Evolutionary conservation across 768 basidiomycete species (phyloP).

Genomic region (Trametopsis cervina): DNA sequence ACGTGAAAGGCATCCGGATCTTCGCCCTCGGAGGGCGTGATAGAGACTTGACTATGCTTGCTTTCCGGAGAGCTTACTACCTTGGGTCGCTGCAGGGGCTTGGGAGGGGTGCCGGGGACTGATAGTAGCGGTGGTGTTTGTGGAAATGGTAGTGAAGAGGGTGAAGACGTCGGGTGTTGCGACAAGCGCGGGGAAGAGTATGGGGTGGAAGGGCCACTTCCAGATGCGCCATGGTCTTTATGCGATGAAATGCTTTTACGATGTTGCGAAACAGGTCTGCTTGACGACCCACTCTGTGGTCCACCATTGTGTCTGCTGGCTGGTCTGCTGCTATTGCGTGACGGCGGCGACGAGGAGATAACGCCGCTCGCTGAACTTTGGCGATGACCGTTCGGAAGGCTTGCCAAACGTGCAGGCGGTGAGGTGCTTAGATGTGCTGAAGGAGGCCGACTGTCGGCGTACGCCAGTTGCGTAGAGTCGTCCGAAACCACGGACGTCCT

Average conservation of each 20-base stretch:
- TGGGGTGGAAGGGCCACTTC: not conserved
- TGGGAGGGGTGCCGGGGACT: constrained; percentile 19
- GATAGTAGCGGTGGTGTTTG: constrained; percentile 13
- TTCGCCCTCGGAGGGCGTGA: constrained; percentile 71
- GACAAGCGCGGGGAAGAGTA: constrained; percentile 6
- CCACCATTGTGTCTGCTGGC: constrained; percentile 4
- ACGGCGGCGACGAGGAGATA: constrained; percentile 2
- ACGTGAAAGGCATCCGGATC: constrained; percentile 81
- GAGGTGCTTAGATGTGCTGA: constrained; percentile 17
- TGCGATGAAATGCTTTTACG: not conserved
- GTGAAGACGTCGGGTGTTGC: constrained; percentile 1
- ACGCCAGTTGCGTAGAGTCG: constrained; percentile 22
- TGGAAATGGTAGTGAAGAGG: constrained; percentile 11
- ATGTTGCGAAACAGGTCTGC: constrained; percentile 6
- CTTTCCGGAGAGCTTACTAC: constrained; percentile 35
- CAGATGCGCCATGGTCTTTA: not conserved
- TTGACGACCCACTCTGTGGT: constrained; percentile 1
- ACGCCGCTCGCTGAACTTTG: constrained; percentile 1
- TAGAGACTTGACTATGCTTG: constrained; percentile 51
- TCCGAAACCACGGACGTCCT: constrained; percentile 21
- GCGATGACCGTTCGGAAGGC: constrained; percentile 4
- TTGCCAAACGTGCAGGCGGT: constrained; percentile 11
- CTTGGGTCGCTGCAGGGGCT: constrained; percentile 27
- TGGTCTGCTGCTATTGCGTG: constrained; percentile 8
- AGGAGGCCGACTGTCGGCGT: constrained; percentile 19